Conservation (phyloP, 306 rosid genomes). For the Mimosa pudica region DNA sequence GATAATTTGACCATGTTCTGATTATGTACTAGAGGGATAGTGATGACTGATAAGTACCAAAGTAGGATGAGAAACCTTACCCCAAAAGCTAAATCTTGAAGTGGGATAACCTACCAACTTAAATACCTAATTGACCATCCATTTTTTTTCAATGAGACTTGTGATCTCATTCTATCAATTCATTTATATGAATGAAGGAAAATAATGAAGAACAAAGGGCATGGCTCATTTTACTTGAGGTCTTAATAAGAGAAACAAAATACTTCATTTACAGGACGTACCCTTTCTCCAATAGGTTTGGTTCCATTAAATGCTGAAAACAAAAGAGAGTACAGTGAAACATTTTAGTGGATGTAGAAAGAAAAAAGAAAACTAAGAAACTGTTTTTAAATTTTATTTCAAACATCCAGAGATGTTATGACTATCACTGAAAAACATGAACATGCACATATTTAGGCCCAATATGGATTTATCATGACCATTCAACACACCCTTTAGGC, state of each 20-base stretch:
- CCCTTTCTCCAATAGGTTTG: constrained; percentile 71
- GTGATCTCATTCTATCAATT: too few species aligned
- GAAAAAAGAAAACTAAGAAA: constrained; percentile 40
- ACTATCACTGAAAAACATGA: too few species aligned
- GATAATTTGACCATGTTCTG: not conserved
- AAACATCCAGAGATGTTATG: too few species aligned
- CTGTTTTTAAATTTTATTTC: not conserved
- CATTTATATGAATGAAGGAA: constrained; percentile 8
- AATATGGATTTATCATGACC: too few species aligned
- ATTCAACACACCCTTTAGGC: too few species aligned
- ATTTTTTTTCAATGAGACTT: too few species aligned
- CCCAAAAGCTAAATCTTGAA: too few species aligned
- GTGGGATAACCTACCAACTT: too few species aligned
- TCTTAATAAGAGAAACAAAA: too few species aligned
- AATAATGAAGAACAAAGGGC: not conserved
- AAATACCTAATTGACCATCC: too few species aligned
- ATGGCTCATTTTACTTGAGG: not conserved
- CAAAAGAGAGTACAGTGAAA: constrained; percentile 3
- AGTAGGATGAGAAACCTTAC: too few species aligned
- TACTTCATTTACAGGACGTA: constrained; percentile 30
- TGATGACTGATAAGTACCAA: constrained; percentile 17
- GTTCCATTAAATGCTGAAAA: constrained; percentile 77
- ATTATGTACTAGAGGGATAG: not conserved
- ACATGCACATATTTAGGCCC: too few species aligned
- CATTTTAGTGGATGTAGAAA: constrained; percentile 38